Base-by-base conservation (phyloP, 2,329 filamentous ascomycete species). In the Beauveria asiatica region DNA sequence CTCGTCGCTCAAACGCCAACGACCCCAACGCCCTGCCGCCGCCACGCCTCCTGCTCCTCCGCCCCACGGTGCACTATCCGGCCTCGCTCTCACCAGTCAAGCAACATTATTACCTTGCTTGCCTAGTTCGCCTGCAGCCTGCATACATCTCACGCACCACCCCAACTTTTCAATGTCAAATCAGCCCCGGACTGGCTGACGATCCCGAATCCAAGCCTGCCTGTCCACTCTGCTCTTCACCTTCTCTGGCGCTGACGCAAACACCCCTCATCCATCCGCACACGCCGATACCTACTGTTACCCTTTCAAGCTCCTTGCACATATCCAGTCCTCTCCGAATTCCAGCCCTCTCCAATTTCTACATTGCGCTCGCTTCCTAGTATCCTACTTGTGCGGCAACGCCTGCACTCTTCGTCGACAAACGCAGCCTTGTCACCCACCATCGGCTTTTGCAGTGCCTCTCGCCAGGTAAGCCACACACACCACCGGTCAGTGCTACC, bases 181-280 rank as follows among this genome's bases (percentile, higher is more conserved):
- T 49, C 45, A 49, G 25, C 30, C 44, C 33, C 54, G 11, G 21
- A 45, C 39, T 16, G 50, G 50, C 33, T 17, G 33, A 33, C 53
- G 25, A 51, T 30, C 57, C 57, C 25, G 37, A 44, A 42, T 17
- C 55, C 37, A 46, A 39, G 42, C 54, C 54, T 57, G 23, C 7
- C 44, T 27, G 23, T 23, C 11, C 25, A 45, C 16, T 23, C 9
- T 13, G 19, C 27, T 13, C 37, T 58, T 27, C 23, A 41, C 54
- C 54, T 25, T n/a, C 16, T 25, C 33, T 58, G 56, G n/a, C 56
- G 57, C 48, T 52, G 48, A 59, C 48, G 41, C 48, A 59, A 23
- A 59, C 39, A 53, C 49, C 57, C 56, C 57, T 59, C 57, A 49
- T 59, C 27, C 57, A 59, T 48, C 42, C 42, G 53, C 41, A 42